Conservation (phyloP, 2,329 filamentous ascomycete species). For the Didymella arachidicola region DNA sequence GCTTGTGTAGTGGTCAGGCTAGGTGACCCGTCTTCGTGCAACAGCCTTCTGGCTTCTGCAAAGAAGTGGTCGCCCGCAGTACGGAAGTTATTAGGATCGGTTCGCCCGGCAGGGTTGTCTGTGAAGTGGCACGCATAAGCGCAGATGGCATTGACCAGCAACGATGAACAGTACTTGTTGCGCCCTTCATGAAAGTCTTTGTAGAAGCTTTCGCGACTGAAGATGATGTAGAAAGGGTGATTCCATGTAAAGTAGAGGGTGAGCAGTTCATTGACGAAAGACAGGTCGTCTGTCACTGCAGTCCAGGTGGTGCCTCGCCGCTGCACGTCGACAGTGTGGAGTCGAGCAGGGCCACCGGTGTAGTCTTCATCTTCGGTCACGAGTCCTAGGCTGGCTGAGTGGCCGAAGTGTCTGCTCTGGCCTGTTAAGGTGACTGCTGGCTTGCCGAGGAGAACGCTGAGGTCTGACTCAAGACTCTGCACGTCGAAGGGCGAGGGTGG, state of each 20-base stretch:
- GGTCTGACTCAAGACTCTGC: slow-evolving; percentile 46
- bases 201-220: slow-evolving; percentile 75
- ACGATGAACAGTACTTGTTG: slow-evolving; percentile 71
- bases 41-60: slow-evolving; percentile 69
- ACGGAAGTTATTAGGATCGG: slow-evolving; percentile 67
- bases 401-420: slow-evolving; percentile 49
- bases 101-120: slow-evolving; percentile 68
- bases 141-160: slow-evolving; percentile 71
- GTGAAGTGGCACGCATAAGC: slow-evolving; percentile 75
- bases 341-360: slow-evolving; percentile 26
- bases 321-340: slow-evolving; percentile 22
- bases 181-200: slow-evolving; percentile 69
- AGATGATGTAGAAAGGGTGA: slow-evolving; percentile 77
- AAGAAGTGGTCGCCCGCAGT: slow-evolving; percentile 79
- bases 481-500: slow-evolving; percentile 32
- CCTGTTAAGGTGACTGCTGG: slow-evolving; percentile 44
- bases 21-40: slow-evolving; percentile 66
- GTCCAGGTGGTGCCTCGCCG: slow-evolving; percentile 62
- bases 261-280: slow-evolving; percentile 69
- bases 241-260: slow-evolving; percentile 74
- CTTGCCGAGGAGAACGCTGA: slow-evolving; percentile 50
- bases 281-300: slow-evolving; percentile 63
- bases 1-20: slow-evolving; percentile 76
- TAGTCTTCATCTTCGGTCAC: slow-evolving; percentile 48
- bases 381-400: slow-evolving; percentile 49